phyloP scores from a whole-genome alignment of 768 basidiomycete species.

The Lactarius hatsudake region DNA sequence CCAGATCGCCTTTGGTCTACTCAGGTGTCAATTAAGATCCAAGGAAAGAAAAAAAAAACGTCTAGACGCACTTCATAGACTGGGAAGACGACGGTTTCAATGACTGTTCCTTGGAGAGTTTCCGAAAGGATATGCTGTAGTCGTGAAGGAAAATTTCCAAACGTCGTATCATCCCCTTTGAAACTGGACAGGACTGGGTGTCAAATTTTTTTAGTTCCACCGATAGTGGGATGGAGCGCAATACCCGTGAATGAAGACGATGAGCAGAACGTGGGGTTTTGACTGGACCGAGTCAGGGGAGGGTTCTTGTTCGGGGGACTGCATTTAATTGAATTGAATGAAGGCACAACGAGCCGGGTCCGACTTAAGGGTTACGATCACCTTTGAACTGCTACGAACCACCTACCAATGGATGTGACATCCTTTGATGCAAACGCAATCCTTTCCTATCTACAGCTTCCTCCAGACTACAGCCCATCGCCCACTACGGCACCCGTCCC shows the following conservation, averaged over 20 bases:
- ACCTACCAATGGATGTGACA: constrained; percentile 5
- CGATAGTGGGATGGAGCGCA: constrained; percentile 27
- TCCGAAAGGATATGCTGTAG: constrained; percentile 74
- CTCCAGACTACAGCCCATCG: constrained; percentile 55
- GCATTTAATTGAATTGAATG: not conserved
- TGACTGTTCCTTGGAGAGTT: constrained; percentile 50
- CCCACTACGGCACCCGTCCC: constrained; percentile 56
- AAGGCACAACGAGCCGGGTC: not conserved
- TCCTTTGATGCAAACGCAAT: constrained; percentile 32
- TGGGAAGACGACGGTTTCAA: constrained; percentile 83
- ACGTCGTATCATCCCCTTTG: constrained; percentile 67
- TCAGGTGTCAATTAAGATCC: constrained; percentile 5
- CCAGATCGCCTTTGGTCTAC: constrained; percentile 88
- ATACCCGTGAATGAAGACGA: constrained; percentile 81
- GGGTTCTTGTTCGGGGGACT: not conserved
- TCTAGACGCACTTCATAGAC: constrained; percentile 68
- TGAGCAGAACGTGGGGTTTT: constrained; percentile 44
- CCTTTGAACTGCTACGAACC: not conserved
- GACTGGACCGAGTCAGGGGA: not conserved
- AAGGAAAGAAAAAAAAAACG: not conserved
- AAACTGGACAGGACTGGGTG: constrained; percentile 37
- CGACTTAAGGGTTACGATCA: not conserved
- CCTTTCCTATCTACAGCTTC: constrained; percentile 55
- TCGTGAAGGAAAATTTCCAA: constrained; percentile 73
- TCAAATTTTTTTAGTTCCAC: not conserved